Base-by-base conservation (phyloP, 2,329 filamentous ascomycete species). In the Ilyonectria robusta region DNA sequence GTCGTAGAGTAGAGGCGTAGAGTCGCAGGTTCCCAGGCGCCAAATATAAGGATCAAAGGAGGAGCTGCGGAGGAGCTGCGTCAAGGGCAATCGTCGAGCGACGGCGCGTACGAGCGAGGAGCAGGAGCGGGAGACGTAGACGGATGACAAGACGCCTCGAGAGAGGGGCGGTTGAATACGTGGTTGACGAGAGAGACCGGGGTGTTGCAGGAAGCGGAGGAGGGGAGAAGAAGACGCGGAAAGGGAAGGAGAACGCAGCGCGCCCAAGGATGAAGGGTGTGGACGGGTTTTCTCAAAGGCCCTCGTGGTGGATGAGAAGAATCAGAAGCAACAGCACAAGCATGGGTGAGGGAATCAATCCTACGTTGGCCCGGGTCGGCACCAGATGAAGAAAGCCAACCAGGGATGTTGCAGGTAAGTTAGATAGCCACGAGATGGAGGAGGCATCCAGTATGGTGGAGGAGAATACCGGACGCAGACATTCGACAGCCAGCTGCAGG, bases 321-420 rank as follows among this genome's bases (percentile, higher is more conserved):
- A 61, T 3, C 29, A 35, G 19, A 29, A 31, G 33, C 37, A 42
- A 17, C 51, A 44, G 37, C 26, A 53, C 35, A 56, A 42, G 33
- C 51, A 62, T 62, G 58, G 63, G 51, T 42, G 59, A 66, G 17
- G 35, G 35, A 62, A 53, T 62, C 59, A 26, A 62, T 62, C 63
- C 63, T 66, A 66, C 63, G 58, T 40, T 47, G 63, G 44, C 42
- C 47, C 23, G 48, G 50, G 37, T 46, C 26, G 37, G 48, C 48
- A 53, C 21, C 50, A 55, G 44, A 59, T 37, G 40, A 59, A 54
- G 47, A 47, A 53, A 40, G 44, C 42, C 58, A 47, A 51, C 63
- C 58, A 61, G 63, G 58, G 63, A 66, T 66, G 63, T 66, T 35
- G 53, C 62, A 65, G 57, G 62, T 60, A 60, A 65, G 42, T 53